Conservation (phyloP, 805 yeast genomes). For the Cyberlindnera bimundalis region DNA sequence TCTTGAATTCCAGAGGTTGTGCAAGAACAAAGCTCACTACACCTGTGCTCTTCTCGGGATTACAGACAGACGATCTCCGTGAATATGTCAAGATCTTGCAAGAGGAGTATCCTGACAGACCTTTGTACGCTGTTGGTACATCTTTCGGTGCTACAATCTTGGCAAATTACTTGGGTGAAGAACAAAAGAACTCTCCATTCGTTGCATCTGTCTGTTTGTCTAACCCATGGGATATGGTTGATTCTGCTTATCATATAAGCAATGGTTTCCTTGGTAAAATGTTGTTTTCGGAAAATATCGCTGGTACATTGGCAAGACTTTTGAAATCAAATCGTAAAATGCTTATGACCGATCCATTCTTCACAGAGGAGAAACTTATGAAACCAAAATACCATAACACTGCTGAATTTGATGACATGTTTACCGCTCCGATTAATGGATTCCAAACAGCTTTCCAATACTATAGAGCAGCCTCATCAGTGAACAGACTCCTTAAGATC, state of each 20-base stretch:
- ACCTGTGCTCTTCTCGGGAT: constrained; percentile 62
- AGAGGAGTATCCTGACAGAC: constrained; percentile 54
- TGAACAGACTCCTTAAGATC: constrained; percentile 49
- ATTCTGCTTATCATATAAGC: constrained; percentile 44
- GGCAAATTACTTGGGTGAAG: constrained; percentile 70
- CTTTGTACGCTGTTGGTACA: constrained; percentile 63
- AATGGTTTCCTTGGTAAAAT: constrained; percentile 36
- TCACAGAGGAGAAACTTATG: constrained; percentile 35
- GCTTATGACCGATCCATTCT: constrained; percentile 30
- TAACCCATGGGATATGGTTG: constrained; percentile 71
- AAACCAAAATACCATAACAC: constrained; percentile 36
- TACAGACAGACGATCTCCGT: constrained; percentile 67
- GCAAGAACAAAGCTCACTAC: constrained; percentile 70
- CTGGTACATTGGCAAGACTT: constrained; percentile 39
- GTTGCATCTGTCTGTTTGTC: constrained; percentile 59
- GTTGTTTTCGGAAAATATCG: constrained; percentile 40
- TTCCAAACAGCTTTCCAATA: constrained; percentile 59
- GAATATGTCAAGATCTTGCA: constrained; percentile 51
- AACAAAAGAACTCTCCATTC: constrained; percentile 47
- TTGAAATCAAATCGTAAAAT: constrained; percentile 42
- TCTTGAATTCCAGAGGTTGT: constrained; percentile 71
- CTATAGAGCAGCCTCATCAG: constrained; percentile 63
- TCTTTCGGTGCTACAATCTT: constrained; percentile 70
- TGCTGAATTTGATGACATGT: constrained; percentile 56
- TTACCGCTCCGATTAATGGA: constrained; percentile 62